Evolutionary conservation across 2,329 filamentous ascomycete genomes (phyloP).

Genomic region (Hypoxylon sp.): DNA sequence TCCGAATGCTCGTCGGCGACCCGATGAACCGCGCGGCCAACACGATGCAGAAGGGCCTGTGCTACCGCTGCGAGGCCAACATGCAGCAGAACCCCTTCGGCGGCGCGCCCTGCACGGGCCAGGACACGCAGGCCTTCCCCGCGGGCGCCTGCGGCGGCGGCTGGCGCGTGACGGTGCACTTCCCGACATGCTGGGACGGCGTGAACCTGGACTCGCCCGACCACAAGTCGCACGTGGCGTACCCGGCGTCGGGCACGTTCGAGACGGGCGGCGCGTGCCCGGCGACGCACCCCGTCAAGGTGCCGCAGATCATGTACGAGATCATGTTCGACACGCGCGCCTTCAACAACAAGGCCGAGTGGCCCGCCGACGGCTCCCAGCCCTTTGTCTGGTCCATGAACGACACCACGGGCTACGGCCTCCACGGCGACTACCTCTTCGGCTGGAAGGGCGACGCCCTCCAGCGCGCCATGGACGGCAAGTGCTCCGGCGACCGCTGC

Average conservation of each 20-base stretch:
- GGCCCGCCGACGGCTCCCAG: constrained; percentile 51
- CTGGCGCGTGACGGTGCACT: constrained; percentile 48
- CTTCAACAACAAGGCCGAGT: constrained; percentile 51
- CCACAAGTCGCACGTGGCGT: constrained; percentile 50
- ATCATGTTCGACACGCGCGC: constrained; percentile 55
- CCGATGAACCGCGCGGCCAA: constrained; percentile 43
- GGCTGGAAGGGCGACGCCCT: constrained; percentile 55
- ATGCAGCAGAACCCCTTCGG: constrained; percentile 50
- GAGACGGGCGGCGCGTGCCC: constrained; percentile 48
- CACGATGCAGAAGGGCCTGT: constrained; percentile 49
- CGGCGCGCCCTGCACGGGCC: constrained; percentile 49
- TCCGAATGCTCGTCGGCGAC: constrained; percentile 51
- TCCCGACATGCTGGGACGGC: constrained; percentile 52
- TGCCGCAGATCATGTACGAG: constrained; percentile 58
- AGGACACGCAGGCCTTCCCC: constrained; percentile 49
- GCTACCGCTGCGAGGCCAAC: constrained; percentile 50
- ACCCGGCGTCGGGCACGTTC: constrained; percentile 48
- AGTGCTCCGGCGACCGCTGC: constrained; percentile 52
- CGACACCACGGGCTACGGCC: constrained; percentile 53
- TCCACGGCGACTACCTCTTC: constrained; percentile 56
- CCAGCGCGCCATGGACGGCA: constrained; percentile 51
- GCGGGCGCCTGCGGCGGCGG: constrained; percentile 45
- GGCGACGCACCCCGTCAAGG: constrained; percentile 48
- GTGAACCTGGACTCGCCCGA: constrained; percentile 50
- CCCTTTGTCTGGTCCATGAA: constrained; percentile 51